A percentile compares a stretch with the other conserved stretches of the same genome.
Evolutionary conservation across 1,284 basidiomycete genomes (phyloP).

Genomic region (Lentinula novae-zelandiae): DNA sequence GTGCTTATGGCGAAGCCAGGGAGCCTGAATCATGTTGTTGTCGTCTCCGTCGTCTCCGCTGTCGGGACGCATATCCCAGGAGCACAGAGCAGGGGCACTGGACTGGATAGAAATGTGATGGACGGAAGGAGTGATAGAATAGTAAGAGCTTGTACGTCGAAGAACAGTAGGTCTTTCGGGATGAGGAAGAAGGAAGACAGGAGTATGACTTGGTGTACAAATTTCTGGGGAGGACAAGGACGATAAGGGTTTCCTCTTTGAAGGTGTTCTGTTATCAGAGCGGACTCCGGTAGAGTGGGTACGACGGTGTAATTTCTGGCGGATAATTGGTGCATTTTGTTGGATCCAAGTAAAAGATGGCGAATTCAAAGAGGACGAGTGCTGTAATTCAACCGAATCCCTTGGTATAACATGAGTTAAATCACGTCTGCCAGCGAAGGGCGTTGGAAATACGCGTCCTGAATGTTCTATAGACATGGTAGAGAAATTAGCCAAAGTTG

Average conservation of each 20-base stretch:
- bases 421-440: neutral
- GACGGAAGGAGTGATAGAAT: neutral
- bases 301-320: neutral
- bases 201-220: neutral
- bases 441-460: neutral
- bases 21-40: slow-evolving; percentile 24
- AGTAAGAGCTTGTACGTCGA: neutral
- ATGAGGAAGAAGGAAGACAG: neutral
- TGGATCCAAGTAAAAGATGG: neutral
- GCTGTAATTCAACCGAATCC: neutral
- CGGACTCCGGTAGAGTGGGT: neutral
- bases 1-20: slow-evolving; percentile 10
- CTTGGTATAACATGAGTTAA: neutral
- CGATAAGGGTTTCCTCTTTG: neutral
- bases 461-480: neutral
- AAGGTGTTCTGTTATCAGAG: neutral
- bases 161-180: neutral
- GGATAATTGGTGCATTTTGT: neutral
- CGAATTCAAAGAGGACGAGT: neutral
- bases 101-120: neutral
- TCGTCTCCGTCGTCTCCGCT: slow-evolving; percentile 8
- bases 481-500: neutral
- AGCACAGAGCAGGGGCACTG: neutral
- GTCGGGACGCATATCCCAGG: neutral
- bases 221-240: neutral